Base-by-base conservation (phyloP, 1,139 yeast species). In the Saccharomyces pastorianus region DNA sequence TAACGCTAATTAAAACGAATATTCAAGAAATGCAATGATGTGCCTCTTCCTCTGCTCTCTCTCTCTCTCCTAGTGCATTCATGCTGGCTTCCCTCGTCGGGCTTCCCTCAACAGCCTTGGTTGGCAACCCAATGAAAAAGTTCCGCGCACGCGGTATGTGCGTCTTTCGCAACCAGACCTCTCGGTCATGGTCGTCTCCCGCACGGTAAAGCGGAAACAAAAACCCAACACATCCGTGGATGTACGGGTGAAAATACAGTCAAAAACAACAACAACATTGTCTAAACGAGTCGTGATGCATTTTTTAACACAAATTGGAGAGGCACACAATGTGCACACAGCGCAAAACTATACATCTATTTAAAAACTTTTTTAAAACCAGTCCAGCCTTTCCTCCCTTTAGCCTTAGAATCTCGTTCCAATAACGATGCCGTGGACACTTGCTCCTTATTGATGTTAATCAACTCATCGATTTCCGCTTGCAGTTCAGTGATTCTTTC, bases 401-500 rank as follows among this genome's bases (percentile, higher is more conserved):
- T 28, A 44, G 27, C 53, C 48, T 46, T 51, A 56, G 13, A 46
- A 46, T 46, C 34, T 9, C 32, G 32, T 27, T 42, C 49, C 48
- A 34, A 27, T 51, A 65, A 20, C 25, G 44, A 38, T 38, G 44
- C 44, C 11, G 44, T 38, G 7, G 44, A 38, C 44, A 20, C 44
- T 42, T 66, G 55, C 2, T 57, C 58, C 38, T 64, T 70, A 50
- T 71, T 55, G 14, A 66, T 64, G 28, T 57, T 61, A 53, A 69
- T 60, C 47, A 71, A 59, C 6, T 61, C 59, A 29, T 61, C 53
- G 1, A 58, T 48, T 9, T 27, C 26, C 17, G 23, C n/a, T 20
- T 17, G 44, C 44, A 38, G 25, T 20, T 58, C 54, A 34, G 59
- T 59, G 2, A 70, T 53, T 47, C 67, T 67, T 50, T 85, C 90